Evolutionary conservation across 192 early-diverging fungal species (phyloP), one percentile per base, ranked within the genome.

Genomic region (Dissophora globulifera): DNA sequence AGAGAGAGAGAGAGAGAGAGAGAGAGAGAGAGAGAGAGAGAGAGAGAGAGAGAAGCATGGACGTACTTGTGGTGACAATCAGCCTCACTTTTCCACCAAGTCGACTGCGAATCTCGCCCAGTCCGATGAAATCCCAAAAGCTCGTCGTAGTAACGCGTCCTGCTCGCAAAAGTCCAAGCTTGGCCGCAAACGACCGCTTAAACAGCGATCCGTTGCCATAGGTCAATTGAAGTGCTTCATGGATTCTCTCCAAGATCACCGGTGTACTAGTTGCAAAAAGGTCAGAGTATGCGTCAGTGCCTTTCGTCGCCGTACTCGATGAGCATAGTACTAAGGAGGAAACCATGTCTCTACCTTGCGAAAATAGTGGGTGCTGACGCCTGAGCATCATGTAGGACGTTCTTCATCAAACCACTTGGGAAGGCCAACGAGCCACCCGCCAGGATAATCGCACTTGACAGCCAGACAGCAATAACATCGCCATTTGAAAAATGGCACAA

Each of bases 401-500:
- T 76, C 47, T 76, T 76, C 72, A 76, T 67, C 22, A 76, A 41
- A 0, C 72, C 72, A 22, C 61, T 66, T 0, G 72, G 63, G 46
- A 76, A 76, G 20, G 62, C 52, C 13, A 67, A 26, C 0, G 63
- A 76, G 4, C 72, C 72, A 27, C 72, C 72, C 6, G 50, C 58
- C 50, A 67, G 12, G 15, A 76, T 55, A 20, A 76, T 50, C 9
- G 63, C 63, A 22, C 72, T 76, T 4, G 58, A 33, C 64, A 76
- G 41, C 57, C 56, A 67, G 13, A 67, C 53, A 4, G 58, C 50
- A 43, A 76, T 55, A 16, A 76, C 63, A 62, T 76, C 72, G 11
- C 72, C 72, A 20, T 76, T 66, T 25, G 72, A 62, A 45, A 76
- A 67, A 25, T 76, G 72, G 6, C 57, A 67, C n/a, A 67, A 45